Conservation (phyloP, 208 protist genomes). For the Trypanosoma vivax region DNA sequence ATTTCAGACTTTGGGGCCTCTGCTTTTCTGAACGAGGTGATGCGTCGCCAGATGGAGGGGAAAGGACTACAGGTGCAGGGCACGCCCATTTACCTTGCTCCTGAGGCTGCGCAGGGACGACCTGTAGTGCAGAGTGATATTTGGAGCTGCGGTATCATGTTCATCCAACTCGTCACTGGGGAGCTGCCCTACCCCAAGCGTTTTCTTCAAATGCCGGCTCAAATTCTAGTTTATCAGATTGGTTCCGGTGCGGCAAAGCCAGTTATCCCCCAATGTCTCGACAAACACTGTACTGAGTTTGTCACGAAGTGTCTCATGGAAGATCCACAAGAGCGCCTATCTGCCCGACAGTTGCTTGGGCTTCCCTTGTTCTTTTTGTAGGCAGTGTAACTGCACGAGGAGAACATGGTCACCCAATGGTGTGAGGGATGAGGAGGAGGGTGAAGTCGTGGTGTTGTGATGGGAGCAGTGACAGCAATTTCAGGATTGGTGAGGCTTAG, state of each 20-base stretch:
- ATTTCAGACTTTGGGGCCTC: constrained; percentile 90
- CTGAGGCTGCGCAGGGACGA: constrained; percentile 71
- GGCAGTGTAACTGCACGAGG: constrained; percentile 2
- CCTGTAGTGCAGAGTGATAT: constrained; percentile 74
- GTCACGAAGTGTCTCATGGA: constrained; percentile 47
- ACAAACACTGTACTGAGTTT: constrained; percentile 65
- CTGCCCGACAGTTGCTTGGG: constrained; percentile 50
- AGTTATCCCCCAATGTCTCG: constrained; percentile 44
- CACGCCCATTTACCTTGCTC: constrained; percentile 85
- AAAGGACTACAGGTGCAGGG: constrained; percentile 42
- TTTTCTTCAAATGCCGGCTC: constrained; percentile 36
- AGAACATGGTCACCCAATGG: too few species aligned
- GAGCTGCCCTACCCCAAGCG: constrained; percentile 60
- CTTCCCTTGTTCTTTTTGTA: constrained; percentile 68
- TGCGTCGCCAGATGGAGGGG: constrained; percentile 42
- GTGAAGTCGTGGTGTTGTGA: too few species aligned
- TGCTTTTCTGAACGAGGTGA: constrained; percentile 64
- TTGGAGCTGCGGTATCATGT: constrained; percentile 86
- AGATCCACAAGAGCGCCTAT: constrained; percentile 45
- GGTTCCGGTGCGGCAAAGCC: constrained; percentile 54
- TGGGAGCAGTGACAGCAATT: too few species aligned
- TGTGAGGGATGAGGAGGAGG: too few species aligned
- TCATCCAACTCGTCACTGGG: constrained; percentile 79
- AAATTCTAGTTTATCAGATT: constrained; percentile 76
- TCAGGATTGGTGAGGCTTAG: too few species aligned